phyloP scores from a whole-genome alignment of 2,329 filamentous ascomycete genomes.

The Graphilbum fragrans region DNA sequence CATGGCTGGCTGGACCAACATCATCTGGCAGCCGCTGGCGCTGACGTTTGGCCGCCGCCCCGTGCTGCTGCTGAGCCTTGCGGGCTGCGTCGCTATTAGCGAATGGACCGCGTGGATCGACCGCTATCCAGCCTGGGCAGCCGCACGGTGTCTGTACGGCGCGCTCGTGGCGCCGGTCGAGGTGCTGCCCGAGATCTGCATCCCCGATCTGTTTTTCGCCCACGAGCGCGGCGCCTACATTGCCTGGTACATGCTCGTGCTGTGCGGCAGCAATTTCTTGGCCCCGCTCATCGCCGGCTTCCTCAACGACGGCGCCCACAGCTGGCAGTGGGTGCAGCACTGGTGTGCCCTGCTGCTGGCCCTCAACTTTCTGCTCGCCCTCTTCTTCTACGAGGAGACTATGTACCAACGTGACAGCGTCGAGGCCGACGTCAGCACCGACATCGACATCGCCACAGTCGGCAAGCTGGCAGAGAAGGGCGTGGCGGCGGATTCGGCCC shows the following conservation, averaged over 20 bases:
- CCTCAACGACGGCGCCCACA: constrained; percentile 15
- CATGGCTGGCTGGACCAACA: too few relatives aligned
- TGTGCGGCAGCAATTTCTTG: constrained; percentile 17
- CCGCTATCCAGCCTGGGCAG: too few relatives aligned
- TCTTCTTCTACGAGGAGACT: constrained; percentile 18
- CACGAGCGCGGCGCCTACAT: constrained; percentile 23
- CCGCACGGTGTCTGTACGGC: constrained; percentile 13
- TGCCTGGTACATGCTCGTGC: constrained; percentile 15
- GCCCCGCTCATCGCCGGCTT: constrained; percentile 18
- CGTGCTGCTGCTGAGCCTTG: constrained; percentile 6
- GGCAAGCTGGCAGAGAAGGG: too few relatives aligned
- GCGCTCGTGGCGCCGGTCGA: constrained; percentile 30
- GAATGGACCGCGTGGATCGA: too few relatives aligned
- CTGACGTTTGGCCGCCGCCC: constrained; percentile 20
- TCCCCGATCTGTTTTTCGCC: constrained; percentile 24
- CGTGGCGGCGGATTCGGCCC: too few relatives aligned
- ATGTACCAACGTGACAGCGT: constrained; percentile 10
- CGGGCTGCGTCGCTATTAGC: too few relatives aligned
- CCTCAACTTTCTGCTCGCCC: constrained; percentile 18
- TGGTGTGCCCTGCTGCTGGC: constrained; percentile 18
- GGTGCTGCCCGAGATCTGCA: constrained; percentile 22
- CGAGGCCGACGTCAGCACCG: too few relatives aligned
- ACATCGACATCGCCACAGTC: too few relatives aligned
- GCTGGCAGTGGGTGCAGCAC: constrained; percentile 24
- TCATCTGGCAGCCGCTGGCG: constrained; percentile 16